Conservation (phyloP, 1,139 yeast genomes). For the Arxiozyma bovina region DNA sequence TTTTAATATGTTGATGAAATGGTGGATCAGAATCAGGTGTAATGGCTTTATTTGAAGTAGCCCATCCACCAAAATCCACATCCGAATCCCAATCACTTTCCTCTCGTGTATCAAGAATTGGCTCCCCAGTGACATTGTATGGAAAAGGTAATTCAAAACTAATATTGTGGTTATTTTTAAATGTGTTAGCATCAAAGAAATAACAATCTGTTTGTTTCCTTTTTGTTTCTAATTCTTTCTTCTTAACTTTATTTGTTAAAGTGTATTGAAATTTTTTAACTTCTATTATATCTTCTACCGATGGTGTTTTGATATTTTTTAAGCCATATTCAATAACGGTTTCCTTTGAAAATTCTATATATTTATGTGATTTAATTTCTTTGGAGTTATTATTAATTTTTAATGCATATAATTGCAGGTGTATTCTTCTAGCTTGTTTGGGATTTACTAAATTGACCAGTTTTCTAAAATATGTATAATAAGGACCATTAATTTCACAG, state of each 20-base stretch:
- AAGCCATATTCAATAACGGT: neutral
- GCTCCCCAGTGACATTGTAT: neutral
- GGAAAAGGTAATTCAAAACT: neutral
- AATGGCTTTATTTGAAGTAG: neutral
- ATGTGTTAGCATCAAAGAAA: neutral
- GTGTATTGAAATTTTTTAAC: neutral
- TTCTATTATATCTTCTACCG: neutral
- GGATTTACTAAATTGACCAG: neutral
- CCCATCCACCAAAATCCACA: neutral
- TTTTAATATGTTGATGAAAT: neutral
- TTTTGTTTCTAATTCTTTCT: neutral
- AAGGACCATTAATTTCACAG: neutral
- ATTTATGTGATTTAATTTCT: neutral
- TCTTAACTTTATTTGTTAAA: neutral
- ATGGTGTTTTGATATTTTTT: neutral
- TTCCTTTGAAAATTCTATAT: neutral
- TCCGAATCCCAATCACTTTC: constrained; percentile 1
- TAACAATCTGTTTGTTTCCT: neutral
- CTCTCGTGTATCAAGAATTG: neutral
- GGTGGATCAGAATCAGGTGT: constrained; percentile 1
- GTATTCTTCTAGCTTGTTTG: constrained; percentile 1
- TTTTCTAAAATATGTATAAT: neutral
- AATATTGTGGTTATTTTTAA: neutral
- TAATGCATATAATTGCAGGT: constrained; percentile 1
- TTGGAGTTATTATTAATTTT: neutral